These are phyloP conservation scores for Jaapia argillacea DNA, from an alignment of 768 basidiomycete genomes.

Conservation along the genomic window DNA sequence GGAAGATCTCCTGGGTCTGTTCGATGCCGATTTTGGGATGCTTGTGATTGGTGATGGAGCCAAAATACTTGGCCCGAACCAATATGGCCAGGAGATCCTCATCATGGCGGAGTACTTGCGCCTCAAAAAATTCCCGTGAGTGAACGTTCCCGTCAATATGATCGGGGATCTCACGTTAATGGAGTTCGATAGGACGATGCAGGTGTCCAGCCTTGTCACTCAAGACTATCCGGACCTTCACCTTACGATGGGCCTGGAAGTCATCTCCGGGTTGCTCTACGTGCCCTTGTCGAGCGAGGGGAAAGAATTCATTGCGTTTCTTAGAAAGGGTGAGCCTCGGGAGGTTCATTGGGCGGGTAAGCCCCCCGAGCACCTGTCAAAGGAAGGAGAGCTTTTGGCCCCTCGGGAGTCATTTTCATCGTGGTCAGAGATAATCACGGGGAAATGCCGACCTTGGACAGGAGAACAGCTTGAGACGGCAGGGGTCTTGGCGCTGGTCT, in stretches of 20 bases:
- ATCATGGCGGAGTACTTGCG: conserved; percentile 75
- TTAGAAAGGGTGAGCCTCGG: conserved; percentile 63
- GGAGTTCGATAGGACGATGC: conserved; percentile 44
- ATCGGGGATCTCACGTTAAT: neutral
- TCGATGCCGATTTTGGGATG: conserved; percentile 71
- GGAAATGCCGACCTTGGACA: conserved; percentile 62
- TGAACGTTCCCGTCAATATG: conserved; percentile 7
- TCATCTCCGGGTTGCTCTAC: conserved; percentile 65
- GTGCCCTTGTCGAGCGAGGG: conserved; percentile 67
- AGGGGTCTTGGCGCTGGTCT: conserved; percentile 68
- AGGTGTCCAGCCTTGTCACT: conserved; percentile 58
- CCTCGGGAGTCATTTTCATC: conserved; percentile 69
- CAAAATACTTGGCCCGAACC: conserved; percentile 59
- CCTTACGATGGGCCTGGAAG: conserved; percentile 43
- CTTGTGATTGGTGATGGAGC: conserved; percentile 62
- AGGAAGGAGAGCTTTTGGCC: conserved; percentile 37
- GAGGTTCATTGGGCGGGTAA: conserved; percentile 74
- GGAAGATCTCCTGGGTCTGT: conserved; percentile 66
- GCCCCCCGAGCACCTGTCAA: conserved; percentile 46
- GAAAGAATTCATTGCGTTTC: conserved; percentile 72
- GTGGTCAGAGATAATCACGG: conserved; percentile 69
- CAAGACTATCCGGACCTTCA: conserved; percentile 65
- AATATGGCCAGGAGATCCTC: conserved; percentile 68
- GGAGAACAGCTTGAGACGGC: conserved; percentile 81
- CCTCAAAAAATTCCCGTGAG: conserved; percentile 58